Base-by-base conservation (phyloP, 2,329 filamentous ascomycete genomes). In the Paracamarosporium sp. region DNA sequence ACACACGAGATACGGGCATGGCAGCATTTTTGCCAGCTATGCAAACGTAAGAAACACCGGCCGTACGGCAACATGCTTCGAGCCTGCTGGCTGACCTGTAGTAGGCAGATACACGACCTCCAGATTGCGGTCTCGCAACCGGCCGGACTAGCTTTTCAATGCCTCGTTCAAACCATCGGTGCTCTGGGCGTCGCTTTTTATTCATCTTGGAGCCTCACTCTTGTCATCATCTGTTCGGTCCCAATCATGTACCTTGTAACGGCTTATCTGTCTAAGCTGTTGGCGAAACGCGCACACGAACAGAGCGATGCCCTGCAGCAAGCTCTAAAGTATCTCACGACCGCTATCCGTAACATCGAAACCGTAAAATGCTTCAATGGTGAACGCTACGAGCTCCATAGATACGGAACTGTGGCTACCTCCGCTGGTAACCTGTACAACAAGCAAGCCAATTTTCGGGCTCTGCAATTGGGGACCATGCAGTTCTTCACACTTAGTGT, bases 291-390 rank as follows among this genome's bases (percentile, higher is more conserved):
- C 11, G 88, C 94, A n/a, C 82, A 85, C 60, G 79, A 79, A 1
- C 93, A 97, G 67, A 88, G 90, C 55, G 76, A 77, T 1, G 84
- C 88, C 55, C 83, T 97, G 0, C 85, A 86, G 1, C 79, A 83
- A 46, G 91, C 92, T 0, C 88, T 92, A 0, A 94, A 92, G 68
- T 81, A 88, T 54, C 85, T 88, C 1, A 88, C 86, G 9, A 89
- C 87, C 11, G 88, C 91, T 0, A 83, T 96, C 9, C 81, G 82
- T 1, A 88, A 86, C 2, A 94, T 97, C 36, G 92, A 96, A 59
- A 86, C 91, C 0, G 92, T 98, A 69, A 97, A 97, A 73, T 89
- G 88, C 51, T 93, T 90, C 77, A 93, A 94, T 65, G 91, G 89
- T 0, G 85, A 92, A 67, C 83, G 84, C 12, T 80, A 88, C 11